Base-by-base conservation (phyloP, 768 basidiomycete genomes). In the Boletus subcaerulescens region DNA sequence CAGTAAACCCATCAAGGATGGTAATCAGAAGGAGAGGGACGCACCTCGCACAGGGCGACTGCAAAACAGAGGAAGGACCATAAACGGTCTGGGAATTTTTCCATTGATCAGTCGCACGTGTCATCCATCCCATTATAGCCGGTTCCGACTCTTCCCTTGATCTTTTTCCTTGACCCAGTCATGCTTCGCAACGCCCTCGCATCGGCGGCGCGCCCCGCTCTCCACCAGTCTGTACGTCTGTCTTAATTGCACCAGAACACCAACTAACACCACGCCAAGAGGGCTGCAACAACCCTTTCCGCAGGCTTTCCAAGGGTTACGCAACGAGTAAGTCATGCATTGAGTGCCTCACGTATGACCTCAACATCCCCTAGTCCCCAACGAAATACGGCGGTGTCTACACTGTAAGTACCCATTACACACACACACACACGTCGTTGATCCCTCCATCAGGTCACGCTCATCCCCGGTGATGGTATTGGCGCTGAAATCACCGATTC, bases 391-490 rank as follows among this genome's bases (percentile, higher is more conserved):
- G 94, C 41, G 93, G 93, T 56, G 85, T 94, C 55, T 93, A 93
- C 73, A 94, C 91, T 42, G 93, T 93, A 64, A 59, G 86, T 70
- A 48, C 48, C 39, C 45, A 44, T 35, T 33, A 32, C 4, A 15
- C 48, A 32, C 3, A 22, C 49, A 24, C 22, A 24, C 44, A 48
- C 56, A 45, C 48, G 46, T 36, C 60, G 45, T 62, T 71, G 44
- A 70, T 64, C 60, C 59, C 59, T 51, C 43, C 50, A 36, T 53
- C 70, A 93, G 91, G 93, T 97, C 63, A 98, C 95, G 55, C 85
- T 98, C 67, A 96, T 98, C 63, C 95, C 96, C 43, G 97, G 97
- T 61, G 97, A 99, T 69, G 97, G 97, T 77, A 87, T 99, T 66
- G 97, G 97, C 59, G 83, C 85, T 65, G 97, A 99, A 77, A 93